Evolutionary conservation across 306 rosid genomes (phyloP).

Genomic region (Alnus rubra): DNA sequence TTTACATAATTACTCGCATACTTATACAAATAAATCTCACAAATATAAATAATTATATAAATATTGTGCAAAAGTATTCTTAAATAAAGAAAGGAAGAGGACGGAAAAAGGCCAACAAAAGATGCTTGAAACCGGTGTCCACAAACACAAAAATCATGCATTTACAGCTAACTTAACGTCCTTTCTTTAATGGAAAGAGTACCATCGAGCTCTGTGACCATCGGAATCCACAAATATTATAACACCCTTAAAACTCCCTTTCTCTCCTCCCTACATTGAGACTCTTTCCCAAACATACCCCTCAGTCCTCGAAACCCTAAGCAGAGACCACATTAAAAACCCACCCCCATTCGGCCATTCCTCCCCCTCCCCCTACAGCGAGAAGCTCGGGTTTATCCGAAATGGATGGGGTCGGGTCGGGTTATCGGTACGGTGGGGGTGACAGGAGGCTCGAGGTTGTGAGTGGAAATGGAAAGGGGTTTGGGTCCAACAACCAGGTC

Average conservation of each 20-base stretch:
- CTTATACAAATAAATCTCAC: too few species aligned
- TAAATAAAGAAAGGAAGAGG: background rate
- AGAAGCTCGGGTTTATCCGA: background rate
- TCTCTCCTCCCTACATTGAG: background rate
- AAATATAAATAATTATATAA: too few species aligned
- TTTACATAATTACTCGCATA: too few species aligned
- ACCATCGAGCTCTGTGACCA: constrained; percentile 2
- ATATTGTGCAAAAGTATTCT: too few species aligned
- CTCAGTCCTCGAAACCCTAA: constrained; percentile 26
- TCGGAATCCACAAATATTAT: background rate
- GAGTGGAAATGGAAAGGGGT: constrained; percentile 75
- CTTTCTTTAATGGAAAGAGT: background rate
- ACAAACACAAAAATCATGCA: background rate
- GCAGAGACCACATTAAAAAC: background rate
- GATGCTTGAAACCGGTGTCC: constrained; percentile 19
- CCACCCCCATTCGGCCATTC: background rate
- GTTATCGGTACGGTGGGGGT: constrained; percentile 15
- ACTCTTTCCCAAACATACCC: constrained; percentile 32
- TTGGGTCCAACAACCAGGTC: constrained; percentile 28
- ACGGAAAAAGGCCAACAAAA: background rate
- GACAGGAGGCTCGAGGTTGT: constrained; percentile 48
- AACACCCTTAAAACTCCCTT: background rate
- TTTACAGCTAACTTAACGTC: background rate
- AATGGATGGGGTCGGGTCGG: constrained; percentile 54
- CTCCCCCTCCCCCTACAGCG: background rate